Conservation (phyloP, 345 rosid species). For the Ricinus communis region DNA sequence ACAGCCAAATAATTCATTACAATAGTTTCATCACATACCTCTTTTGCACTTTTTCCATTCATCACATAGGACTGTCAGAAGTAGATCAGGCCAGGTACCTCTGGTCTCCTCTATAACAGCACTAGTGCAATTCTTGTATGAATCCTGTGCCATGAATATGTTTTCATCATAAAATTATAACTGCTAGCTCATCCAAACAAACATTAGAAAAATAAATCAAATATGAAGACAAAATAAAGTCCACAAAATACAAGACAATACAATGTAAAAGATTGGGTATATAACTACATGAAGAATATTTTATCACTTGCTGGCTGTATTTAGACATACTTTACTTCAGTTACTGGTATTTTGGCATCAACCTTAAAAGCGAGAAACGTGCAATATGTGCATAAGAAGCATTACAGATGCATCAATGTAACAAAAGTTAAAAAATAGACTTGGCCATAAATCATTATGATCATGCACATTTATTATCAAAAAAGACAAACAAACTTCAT, state of each 20-base stretch:
- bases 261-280: background rate
- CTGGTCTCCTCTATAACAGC: constrained; percentile 57
- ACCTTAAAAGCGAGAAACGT: background rate
- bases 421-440: too few relatives aligned
- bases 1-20: constrained; percentile 17
- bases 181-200: constrained; percentile 1
- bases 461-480: too few relatives aligned
- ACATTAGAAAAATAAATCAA: background rate
- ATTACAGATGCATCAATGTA: background rate
- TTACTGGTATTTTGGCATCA: background rate
- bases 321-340: background rate
- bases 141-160: constrained; percentile 55
- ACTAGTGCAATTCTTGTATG: constrained; percentile 55
- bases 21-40: constrained; percentile 47
- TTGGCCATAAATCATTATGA: too few relatives aligned
- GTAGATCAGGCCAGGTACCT: constrained; percentile 88
- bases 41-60: constrained; percentile 97
- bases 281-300: background rate
- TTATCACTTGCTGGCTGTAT: background rate
- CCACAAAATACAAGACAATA: background rate
- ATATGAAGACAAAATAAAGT: background rate
- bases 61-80: constrained; percentile 62
- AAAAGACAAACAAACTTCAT: too few relatives aligned
- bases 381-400: background rate
- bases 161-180: constrained; percentile 1